Evolutionary conservation across 2,329 filamentous ascomycete species (phyloP).

Genomic region (Xylariales sp.): DNA sequence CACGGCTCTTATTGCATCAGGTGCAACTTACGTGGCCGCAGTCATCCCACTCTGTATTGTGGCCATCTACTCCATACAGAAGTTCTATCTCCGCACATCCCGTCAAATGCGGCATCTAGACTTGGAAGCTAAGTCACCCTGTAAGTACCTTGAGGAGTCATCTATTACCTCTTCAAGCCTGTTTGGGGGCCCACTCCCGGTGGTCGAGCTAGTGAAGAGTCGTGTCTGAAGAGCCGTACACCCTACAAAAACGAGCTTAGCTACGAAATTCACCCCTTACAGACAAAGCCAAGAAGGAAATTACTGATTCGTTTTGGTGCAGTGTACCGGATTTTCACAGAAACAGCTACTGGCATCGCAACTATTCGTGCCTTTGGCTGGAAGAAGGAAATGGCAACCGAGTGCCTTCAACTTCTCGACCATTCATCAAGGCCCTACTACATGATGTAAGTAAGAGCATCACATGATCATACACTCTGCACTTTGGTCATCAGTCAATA

Average conservation of each 20-base stretch:
- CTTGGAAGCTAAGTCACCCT: slow-evolving; percentile 22
- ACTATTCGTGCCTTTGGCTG: slow-evolving; percentile 44
- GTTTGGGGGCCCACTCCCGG: too few relatives aligned
- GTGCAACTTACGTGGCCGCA: background rate
- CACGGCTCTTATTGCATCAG: slow-evolving; percentile 33
- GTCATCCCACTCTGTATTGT: slow-evolving; percentile 8
- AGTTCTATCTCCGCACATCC: slow-evolving; percentile 7
- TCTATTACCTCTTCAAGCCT: too few relatives aligned
- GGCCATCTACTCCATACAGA: slow-evolving; percentile 26
- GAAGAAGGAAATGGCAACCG: slow-evolving; percentile 29
- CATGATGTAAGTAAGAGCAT: slow-evolving; percentile 20
- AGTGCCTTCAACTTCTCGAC: slow-evolving; percentile 27
- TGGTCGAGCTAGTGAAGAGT: too few relatives aligned
- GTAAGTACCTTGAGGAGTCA: too few relatives aligned
- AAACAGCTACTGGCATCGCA: slow-evolving; percentile 36
- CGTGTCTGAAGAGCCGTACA: too few relatives aligned
- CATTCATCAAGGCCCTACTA: slow-evolving; percentile 29
- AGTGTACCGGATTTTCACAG: slow-evolving; percentile 41
- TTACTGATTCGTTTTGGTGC: too few relatives aligned
- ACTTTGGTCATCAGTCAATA: background rate
- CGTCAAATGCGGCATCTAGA: slow-evolving; percentile 6
- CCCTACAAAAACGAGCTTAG: too few relatives aligned
- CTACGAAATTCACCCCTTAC: too few relatives aligned
- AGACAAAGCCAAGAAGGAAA: too few relatives aligned
- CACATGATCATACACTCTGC: too few relatives aligned